Evolutionary conservation across 257 asterid genomes (phyloP).

Genomic region (Petrea volubilis): DNA sequence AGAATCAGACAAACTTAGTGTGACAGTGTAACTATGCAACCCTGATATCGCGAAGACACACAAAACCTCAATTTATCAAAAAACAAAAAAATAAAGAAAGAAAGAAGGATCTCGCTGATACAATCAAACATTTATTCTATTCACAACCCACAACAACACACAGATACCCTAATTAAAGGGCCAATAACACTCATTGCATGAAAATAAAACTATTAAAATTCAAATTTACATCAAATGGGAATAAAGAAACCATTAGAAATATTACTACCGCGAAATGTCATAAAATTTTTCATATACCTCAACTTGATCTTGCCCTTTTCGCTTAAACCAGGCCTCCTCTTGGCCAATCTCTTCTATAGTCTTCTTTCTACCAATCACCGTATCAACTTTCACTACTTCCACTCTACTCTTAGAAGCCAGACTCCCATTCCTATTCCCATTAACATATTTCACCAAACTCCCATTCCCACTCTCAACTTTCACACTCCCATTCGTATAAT

Average conservation of each 20-base stretch:
- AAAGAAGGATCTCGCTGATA: not conserved
- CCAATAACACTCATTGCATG: not conserved
- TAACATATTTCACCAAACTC: slow-evolving; percentile 39
- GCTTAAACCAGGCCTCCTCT: slow-evolving; percentile 77
- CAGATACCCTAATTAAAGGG: not conserved
- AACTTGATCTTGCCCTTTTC: slow-evolving; percentile 32
- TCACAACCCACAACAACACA: not conserved
- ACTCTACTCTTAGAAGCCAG: slow-evolving; percentile 16
- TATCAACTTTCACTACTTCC: slow-evolving; percentile 34
- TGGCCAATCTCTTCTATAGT: slow-evolving; percentile 69
- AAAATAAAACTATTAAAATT: not conserved
- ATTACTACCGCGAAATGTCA: not conserved
- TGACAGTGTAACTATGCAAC: not conserved
- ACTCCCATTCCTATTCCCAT: slow-evolving; percentile 49
- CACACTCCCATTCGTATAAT: slow-evolving; percentile 17
- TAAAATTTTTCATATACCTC: slow-evolving; percentile 39
- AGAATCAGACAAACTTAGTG: not conserved
- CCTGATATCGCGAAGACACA: not conserved
- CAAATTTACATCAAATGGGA: not conserved
- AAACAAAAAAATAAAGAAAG: too few species aligned
- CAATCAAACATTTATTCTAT: not conserved
- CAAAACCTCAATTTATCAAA: not conserved
- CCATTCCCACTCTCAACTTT: slow-evolving; percentile 28
- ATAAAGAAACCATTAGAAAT: not conserved
- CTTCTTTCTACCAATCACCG: slow-evolving; percentile 35